Evolutionary conservation across 139 green algal genomes (phyloP), one percentile per base, ranked within the genome.

Genomic region (Chlorella sp.): DNA sequence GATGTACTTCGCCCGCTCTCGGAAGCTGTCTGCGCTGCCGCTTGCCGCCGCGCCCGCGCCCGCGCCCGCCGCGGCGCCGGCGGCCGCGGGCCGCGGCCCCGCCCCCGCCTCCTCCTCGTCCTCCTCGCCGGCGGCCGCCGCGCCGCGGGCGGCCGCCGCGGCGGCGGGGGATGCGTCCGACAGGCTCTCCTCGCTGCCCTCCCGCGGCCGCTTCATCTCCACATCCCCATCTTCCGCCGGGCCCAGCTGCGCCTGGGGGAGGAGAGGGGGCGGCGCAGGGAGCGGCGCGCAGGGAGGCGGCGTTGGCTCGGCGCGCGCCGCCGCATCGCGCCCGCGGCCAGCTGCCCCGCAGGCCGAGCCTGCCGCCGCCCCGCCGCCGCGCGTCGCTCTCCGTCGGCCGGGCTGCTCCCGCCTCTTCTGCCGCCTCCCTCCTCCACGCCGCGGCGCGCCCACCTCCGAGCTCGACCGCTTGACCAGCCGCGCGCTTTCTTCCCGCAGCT

Each of bases 1-100:
- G 73, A 92, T 91, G 77, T 88, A 93, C 35, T 70, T 76, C 23
- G 86, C 87, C 29, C 91, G 78, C 64, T 93, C 90, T 15, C 36
- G 21, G 67, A 93, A 90, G 1, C 45, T 67, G 36, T 83, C 14
- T 62, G 15, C 21, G 35, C 48, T 21, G 59, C 35, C 50, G 43
- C 69, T n/a, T 55, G 48, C 35, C 8, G 58, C 56, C 15, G 31
- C 15, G 19, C 61, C 48, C 36, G 36, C 31, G 14, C 67, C 67
- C 50, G 12, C 33, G 31, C 23, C 68, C 35, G 51, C 35, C 0
- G 53, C 41, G 33, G 40, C 40, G 38, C 38, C 46, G 53, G 53
- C 53, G 66, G 41, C 53, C 40, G 38, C 27, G 69, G 69, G 38
- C 69, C 69, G 17, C 45, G 17, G 29, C 29, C n/a, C 21, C 45